Conservation (phyloP, 2,329 filamentous ascomycete genomes). For the Dactylonectria estremocensis region DNA sequence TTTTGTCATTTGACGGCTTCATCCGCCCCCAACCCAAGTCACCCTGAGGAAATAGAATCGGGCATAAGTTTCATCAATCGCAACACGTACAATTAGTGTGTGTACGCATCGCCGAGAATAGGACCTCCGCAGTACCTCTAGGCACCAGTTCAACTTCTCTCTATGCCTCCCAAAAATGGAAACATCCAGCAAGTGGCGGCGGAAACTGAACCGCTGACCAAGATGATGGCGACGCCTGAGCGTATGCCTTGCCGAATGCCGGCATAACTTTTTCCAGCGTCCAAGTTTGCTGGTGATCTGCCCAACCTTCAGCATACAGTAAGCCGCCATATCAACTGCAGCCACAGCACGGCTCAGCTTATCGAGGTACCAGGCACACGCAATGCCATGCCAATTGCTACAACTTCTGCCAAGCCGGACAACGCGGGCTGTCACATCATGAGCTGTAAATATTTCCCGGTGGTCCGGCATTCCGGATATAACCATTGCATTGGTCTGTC, state of each 20-base stretch:
- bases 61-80: not conserved
- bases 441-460: not conserved
- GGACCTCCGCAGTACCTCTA: not conserved
- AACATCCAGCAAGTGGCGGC: not conserved
- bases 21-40: slow-evolving; percentile 6
- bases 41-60: not conserved
- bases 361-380: not conserved
- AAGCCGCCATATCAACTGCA: not conserved
- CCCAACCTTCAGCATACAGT: not conserved
- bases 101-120: slow-evolving; percentile 4
- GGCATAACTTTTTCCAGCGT: not conserved
- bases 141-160: not conserved
- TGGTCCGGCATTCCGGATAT: not conserved
- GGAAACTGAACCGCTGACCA: not conserved
- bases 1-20: not conserved
- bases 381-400: not conserved
- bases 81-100: not conserved
- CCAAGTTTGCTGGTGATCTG: not conserved
- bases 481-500: not conserved
- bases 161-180: not conserved
- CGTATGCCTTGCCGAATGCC: not conserved
- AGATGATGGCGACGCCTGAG: not conserved
- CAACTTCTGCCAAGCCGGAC: not conserved
- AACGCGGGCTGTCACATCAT: not conserved
- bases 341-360: not conserved